Evolutionary conservation across 257 asterid genomes (phyloP), one percentile per base, ranked within the genome.

Genomic region (Agastache rugosa): DNA sequence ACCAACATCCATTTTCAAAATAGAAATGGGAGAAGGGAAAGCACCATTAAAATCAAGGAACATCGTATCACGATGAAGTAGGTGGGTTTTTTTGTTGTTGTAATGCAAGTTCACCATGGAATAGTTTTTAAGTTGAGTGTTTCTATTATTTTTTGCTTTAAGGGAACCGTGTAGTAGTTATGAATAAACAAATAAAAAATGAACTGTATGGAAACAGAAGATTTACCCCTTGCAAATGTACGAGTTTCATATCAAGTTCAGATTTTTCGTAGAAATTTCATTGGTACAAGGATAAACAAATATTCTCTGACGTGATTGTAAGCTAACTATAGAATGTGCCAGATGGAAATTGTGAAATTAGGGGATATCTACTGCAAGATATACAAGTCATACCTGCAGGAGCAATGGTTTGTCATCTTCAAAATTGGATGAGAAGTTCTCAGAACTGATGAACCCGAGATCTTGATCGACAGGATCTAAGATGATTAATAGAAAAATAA

Each of bases 391-490:
- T 55, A 94, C 99, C 98, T 92, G 99, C 75, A 92, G 79, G 53
- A 95, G 87, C 83, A 89, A 85, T 35, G 96, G 77, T 85, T 90
- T 92, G 79, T 82, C 89, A 72, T 82, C 89, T 82, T 82, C 88
- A 70, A 88, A 85, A 58, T 41, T 73, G 81, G 93, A 89, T 34
- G 74, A 84, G 77, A 87, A 88, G 75, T 81, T 84, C 82, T 88
- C 82, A 4, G 92, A 74, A 82, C 73, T 88, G 81, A 89, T 77
- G 54, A 89, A 72, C 62, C 35, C 81, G 48, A 72, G 82, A 73
- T 77, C 87, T 67, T 75, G 87, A 60, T 78, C 87, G 53, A 61
- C 84, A 22, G 79, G 85, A 81, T 87, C 96, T 90, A 79, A 64
- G 75, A 79, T 69, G 48, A 85, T 68, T 79, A 66, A 68, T 25